Percentiles rank a stretch among this genome's conserved stretches.
Evolutionary conservation across 306 rosid genomes (phyloP).

Genomic region (Cercis canadensis): DNA sequence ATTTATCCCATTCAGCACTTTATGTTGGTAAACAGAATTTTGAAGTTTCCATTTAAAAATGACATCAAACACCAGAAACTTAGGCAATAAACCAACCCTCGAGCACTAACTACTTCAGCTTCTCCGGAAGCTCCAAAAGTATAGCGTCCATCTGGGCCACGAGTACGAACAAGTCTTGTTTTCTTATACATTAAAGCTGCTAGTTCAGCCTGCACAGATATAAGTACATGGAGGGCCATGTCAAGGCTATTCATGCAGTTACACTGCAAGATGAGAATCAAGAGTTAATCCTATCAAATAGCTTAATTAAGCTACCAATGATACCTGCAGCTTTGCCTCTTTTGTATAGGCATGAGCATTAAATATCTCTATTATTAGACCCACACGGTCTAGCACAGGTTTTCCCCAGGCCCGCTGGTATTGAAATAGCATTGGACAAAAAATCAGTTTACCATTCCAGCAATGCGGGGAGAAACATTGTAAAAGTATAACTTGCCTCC

Average conservation of each 20-base stretch:
- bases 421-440: slow-evolving; percentile 19
- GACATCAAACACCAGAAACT: slow-evolving; percentile 12
- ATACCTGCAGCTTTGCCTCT: slow-evolving; percentile 90
- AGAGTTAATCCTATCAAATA: slow-evolving; percentile 12
- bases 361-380: slow-evolving; percentile 95
- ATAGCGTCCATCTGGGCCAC: slow-evolving; percentile 70
- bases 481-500: slow-evolving; percentile 64
- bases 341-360: slow-evolving; percentile 89
- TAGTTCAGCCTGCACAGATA: slow-evolving; percentile 74
- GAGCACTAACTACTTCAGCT: slow-evolving; percentile 92
- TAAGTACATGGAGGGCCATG: slow-evolving; percentile 7
- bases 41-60: not conserved
- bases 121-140: slow-evolving; percentile 82
- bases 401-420: slow-evolving; percentile 69
- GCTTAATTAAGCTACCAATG: slow-evolving; percentile 1
- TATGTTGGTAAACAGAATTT: not conserved
- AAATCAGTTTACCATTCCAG: slow-evolving; percentile 29
- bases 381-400: slow-evolving; percentile 89
- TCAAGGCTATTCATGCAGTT: slow-evolving; percentile 11
- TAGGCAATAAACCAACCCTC: slow-evolving; percentile 63
- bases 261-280: slow-evolving; percentile 22
- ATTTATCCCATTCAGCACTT: slow-evolving; percentile 8
- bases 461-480: not conserved
- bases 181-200: slow-evolving; percentile 89
- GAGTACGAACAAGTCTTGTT: slow-evolving; percentile 80